Conservation (phyloP, 768 basidiomycete genomes). For the Psilocybe sp. region DNA sequence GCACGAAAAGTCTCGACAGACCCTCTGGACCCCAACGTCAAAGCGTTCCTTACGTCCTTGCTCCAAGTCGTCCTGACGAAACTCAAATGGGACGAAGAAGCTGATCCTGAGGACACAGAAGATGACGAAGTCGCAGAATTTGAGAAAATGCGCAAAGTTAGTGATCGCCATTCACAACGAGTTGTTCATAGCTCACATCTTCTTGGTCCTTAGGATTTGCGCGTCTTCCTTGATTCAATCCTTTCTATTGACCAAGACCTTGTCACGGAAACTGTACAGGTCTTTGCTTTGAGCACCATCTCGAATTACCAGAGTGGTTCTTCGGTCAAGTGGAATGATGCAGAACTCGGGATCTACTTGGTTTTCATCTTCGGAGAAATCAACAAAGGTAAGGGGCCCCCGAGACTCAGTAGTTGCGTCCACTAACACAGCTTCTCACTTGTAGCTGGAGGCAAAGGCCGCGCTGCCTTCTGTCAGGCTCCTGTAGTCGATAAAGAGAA, state of each 20-base stretch:
- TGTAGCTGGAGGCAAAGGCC: constrained; percentile 75
- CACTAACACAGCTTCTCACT: constrained; percentile 8
- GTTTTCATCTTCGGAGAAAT: constrained; percentile 94
- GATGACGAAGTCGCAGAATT: constrained; percentile 86
- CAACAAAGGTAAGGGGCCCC: constrained; percentile 65
- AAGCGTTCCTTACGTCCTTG: constrained; percentile 74
- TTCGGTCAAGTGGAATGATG: constrained; percentile 83
- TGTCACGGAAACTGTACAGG: constrained; percentile 74
- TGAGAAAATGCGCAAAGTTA: constrained; percentile 80
- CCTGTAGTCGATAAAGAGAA: constrained; percentile 66
- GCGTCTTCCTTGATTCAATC: constrained; percentile 84
- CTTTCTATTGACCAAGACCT: constrained; percentile 83
- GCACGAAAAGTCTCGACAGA: constrained; percentile 56
- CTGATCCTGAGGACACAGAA: constrained; percentile 78
- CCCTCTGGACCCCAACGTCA: constrained; percentile 62
- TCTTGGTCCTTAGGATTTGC: constrained; percentile 59
- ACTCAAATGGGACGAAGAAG: constrained; percentile 87
- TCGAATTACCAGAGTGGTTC: constrained; percentile 63
- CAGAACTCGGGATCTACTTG: constrained; percentile 90
- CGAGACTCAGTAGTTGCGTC: background rate
- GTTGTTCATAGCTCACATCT: background rate
- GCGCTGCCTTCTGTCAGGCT: constrained; percentile 82
- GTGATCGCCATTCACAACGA: constrained; percentile 9
- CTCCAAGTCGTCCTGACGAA: constrained; percentile 80
- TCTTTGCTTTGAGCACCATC: constrained; percentile 72